phyloP scores from a whole-genome alignment of 1,139 yeast species.

The Eremothecium gossypii region DNA sequence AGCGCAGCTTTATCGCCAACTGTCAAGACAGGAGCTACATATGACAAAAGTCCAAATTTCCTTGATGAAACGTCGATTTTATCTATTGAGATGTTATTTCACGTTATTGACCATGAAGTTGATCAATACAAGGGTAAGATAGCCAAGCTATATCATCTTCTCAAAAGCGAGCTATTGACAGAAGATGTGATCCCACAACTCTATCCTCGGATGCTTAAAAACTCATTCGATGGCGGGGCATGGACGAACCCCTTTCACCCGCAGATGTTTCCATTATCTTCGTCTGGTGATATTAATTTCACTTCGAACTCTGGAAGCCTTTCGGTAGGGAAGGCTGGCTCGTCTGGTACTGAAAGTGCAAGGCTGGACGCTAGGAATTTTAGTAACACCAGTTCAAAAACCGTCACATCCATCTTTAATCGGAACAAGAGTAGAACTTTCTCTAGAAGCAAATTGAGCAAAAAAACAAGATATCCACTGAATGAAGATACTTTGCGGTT shows the following conservation, averaged over 20 bases:
- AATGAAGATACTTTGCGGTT: constrained; percentile 19
- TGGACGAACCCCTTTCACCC: constrained; percentile 41
- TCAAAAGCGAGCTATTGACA: constrained; percentile 18
- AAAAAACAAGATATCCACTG: constrained; percentile 19
- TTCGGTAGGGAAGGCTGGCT: constrained; percentile 6
- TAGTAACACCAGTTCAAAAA: constrained; percentile 4
- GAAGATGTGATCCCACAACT: constrained; percentile 47
- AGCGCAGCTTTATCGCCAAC: neutral
- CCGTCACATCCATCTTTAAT: constrained; percentile 7
- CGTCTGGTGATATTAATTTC: neutral
- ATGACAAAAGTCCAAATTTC: constrained; percentile 1
- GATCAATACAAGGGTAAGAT: constrained; percentile 11
- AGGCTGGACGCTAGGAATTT: constrained; percentile 4
- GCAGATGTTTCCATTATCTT: neutral
- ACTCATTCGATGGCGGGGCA: constrained; percentile 63
- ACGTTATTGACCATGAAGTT: constrained; percentile 17
- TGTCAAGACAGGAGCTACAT: constrained; percentile 3
- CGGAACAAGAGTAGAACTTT: constrained; percentile 13
- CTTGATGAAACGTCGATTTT: constrained; percentile 9
- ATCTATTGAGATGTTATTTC: constrained; percentile 11
- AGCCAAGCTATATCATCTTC: constrained; percentile 11
- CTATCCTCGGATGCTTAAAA: constrained; percentile 56
- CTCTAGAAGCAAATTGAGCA: constrained; percentile 15
- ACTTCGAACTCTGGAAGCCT: constrained; percentile 1
- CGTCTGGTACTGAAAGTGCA: constrained; percentile 6